Base-by-base conservation (phyloP, 148 eudicot species). In the Beta vulgaris region DNA sequence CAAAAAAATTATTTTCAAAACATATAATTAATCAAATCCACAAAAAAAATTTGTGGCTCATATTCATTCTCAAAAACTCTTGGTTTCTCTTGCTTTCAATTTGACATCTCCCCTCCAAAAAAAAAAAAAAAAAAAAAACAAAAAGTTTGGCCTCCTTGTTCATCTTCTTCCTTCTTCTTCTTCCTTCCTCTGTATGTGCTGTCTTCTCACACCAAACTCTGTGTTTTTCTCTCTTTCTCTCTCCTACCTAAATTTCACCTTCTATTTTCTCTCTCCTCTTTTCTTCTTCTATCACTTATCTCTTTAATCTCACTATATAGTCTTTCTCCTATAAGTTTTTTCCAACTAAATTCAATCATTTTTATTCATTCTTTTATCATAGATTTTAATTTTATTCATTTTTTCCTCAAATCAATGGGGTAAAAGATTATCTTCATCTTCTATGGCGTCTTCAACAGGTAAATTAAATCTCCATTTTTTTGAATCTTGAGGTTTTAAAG, bases 1-100 rank as follows among this genome's bases (percentile, higher is more conserved):
- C 82, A 80, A 84, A 84, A n/a, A n/a, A n/a, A n/a, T n/a, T n/a
- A n/a, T n/a, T n/a, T n/a, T n/a, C n/a, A n/a, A n/a, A n/a, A n/a
- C n/a, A n/a, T n/a, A n/a, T 13, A 72, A 40, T 78, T 58, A 73
- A 55, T 69, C 19, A 65, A 81, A 83, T 81, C 81, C 77, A 78
- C 73, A 59, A 37, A 57, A 68, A 78, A 60, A 35, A 71, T 60
- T 89, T 35, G 93, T 89, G 93, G 93, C 89, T 87, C 54, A 82
- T 49, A 82, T 82, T 87, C n/a, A 53, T 76, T 72, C 84, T 78
- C 19, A 68, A 46, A 46, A 54, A 54, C 43, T 62, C 54, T 26
- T 83, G 48, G 76, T 44, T 71, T 76, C 66, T 69, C 68, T 57
- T 69, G 40, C 73, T 68, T n/a, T 29, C 68, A 13, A 42, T 42